Conservation (phyloP, 2,329 filamentous ascomycete species). For the Metarhizium humberi region DNA sequence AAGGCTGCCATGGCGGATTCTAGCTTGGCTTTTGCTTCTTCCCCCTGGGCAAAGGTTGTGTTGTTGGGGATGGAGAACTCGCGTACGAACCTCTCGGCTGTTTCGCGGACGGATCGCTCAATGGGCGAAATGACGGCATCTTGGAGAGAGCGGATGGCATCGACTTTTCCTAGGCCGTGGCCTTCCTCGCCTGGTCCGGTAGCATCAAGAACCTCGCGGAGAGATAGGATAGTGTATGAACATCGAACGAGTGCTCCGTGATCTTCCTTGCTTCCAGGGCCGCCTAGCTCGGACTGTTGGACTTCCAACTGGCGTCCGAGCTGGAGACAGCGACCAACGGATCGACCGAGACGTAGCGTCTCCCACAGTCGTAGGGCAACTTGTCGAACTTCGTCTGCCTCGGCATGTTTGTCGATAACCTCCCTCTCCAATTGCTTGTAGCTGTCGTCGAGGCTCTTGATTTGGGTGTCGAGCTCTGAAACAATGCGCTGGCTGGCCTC, state of each 20-base stretch:
- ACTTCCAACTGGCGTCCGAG: slow-evolving; percentile 79
- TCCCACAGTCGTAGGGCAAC: slow-evolving; percentile 73
- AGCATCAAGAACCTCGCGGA: slow-evolving; percentile 63
- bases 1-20: slow-evolving; percentile 67
- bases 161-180: slow-evolving; percentile 63
- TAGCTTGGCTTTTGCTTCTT: slow-evolving; percentile 67
- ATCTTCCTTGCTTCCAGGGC: slow-evolving; percentile 51
- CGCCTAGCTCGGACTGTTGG: slow-evolving; percentile 60
- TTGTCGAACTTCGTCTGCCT: slow-evolving; percentile 71
- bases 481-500: slow-evolving; percentile 65
- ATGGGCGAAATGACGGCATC: slow-evolving; percentile 60
- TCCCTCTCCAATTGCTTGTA: slow-evolving; percentile 81
- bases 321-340: slow-evolving; percentile 69
- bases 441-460: slow-evolving; percentile 71
- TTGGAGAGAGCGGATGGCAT: slow-evolving; percentile 61
- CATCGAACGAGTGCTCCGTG: slow-evolving; percentile 74
- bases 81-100: slow-evolving; percentile 68
- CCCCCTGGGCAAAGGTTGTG: slow-evolving; percentile 53
- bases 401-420: slow-evolving; percentile 75
- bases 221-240: slow-evolving; percentile 65
- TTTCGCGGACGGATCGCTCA: slow-evolving; percentile 63
- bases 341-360: slow-evolving; percentile 66
- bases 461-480: slow-evolving; percentile 67
- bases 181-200: slow-evolving; percentile 66
- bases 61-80: slow-evolving; percentile 64